These are phyloP conservation scores for Calonectria crousiana DNA, from an alignment of 2,329 filamentous ascomycete genomes.

Conservation along the genomic window DNA sequence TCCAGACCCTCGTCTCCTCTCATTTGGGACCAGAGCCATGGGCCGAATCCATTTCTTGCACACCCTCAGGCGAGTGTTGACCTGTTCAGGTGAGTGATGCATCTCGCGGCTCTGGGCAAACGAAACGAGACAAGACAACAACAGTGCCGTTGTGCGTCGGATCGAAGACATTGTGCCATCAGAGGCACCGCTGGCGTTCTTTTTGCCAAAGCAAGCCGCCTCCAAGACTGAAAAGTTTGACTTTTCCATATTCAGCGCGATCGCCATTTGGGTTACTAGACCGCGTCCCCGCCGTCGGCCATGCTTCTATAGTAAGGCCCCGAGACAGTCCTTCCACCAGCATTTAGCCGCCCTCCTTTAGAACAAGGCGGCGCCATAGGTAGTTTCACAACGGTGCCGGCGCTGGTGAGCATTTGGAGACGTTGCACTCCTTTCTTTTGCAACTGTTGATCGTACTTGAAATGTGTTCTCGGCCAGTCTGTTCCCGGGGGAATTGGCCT, in stretches of 20 bases:
- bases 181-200: conserved; percentile 11
- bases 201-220: conserved; percentile 29
- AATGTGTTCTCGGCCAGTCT: conserved; percentile 19
- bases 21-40: background rate
- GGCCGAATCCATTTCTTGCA: background rate
- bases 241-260: conserved; percentile 29
- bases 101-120: background rate
- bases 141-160: background rate
- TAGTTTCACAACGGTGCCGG: conserved; percentile 33
- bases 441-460: conserved; percentile 28
- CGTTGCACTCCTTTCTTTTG: conserved; percentile 38
- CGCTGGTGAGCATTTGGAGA: conserved; percentile 27
- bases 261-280: conserved; percentile 30
- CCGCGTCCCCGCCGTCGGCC: conserved; percentile 29
- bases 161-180: conserved; percentile 22
- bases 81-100: background rate
- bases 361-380: conserved; percentile 25
- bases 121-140: background rate
- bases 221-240: background rate
- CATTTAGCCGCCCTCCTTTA: conserved; percentile 31
- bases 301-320: conserved; percentile 33
- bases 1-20: conserved; percentile 19
- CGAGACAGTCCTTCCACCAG: conserved; percentile 16
- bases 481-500: conserved; percentile 30
- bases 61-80: background rate